Base-by-base conservation (phyloP, 495 filamentous ascomycete species). In the Rhypophila decipiens region DNA sequence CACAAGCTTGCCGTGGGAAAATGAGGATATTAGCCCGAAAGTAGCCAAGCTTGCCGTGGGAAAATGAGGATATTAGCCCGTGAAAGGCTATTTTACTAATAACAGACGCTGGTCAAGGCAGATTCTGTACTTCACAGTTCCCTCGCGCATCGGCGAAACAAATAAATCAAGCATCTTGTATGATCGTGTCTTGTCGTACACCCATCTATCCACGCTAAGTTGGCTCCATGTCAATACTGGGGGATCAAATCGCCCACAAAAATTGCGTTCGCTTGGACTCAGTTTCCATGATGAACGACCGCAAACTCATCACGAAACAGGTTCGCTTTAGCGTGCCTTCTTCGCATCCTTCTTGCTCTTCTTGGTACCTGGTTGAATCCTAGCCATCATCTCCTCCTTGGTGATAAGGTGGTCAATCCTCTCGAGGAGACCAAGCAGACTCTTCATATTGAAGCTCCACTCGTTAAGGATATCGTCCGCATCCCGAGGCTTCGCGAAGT, bases 311-410 rank as follows among this genome's bases (percentile, higher is more conserved):
- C 39, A n/a, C n/a, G n/a, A n/a, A n/a, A n/a, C n/a, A n/a, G n/a
- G n/a, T n/a, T n/a, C n/a, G n/a, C 29, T 19, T 18, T 47, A 55
- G 21, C 40, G 52, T 34, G 49, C 57, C 51, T 57, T 51, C 58
- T 64, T 62, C 2, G 51, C 33, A 39, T 9, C 8, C 36, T 18
- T 40, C 19, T 66, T 66, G 29, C 53, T 51, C 15, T 66, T 68
- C 53, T 58, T 54, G 43, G 52, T 63, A 10, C 80, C 79, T 22
- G 81, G 88, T 64, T 88, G 82, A 51, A 97, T 97, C 42, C 90
- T 77, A 29, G 93, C 93, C 93, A 98, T 98, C 93, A 98, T 98
- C 77, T 97, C 94, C 74, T 97, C 94, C 80, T 97, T 98, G 44
- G 93, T 97, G 58, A 98, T 98, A 64, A 98, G 72, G 71, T 98